A percentile compares a stretch with the other conserved stretches of the same genome.
Evolutionary conservation across 2,329 filamentous ascomycete species (phyloP).

Genomic region (Fusarium udum): DNA sequence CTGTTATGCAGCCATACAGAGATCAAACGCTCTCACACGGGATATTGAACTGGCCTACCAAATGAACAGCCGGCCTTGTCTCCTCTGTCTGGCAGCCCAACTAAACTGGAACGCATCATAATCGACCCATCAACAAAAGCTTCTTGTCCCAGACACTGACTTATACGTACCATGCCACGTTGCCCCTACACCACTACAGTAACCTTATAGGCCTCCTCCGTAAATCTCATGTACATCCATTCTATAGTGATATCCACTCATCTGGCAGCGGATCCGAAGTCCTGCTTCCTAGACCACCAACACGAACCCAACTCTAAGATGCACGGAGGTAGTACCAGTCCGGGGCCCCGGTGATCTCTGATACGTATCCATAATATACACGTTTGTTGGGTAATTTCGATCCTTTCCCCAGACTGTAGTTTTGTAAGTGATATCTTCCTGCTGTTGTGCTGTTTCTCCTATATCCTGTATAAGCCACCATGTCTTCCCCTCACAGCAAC

Average conservation of each 20-base stretch:
- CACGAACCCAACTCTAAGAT: conserved; percentile 7
- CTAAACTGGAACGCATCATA: conserved; percentile 1
- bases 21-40: not conserved
- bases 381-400: not conserved
- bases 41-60: too few species aligned
- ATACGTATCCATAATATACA: not conserved
- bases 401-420: conserved; percentile 21
- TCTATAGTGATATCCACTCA: not conserved
- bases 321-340: conserved; percentile 9
- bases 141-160: not conserved
- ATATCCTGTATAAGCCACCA: not conserved
- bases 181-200: not conserved
- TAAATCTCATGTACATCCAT: not conserved
- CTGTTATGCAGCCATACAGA: not conserved
- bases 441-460: not conserved
- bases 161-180: conserved; percentile 14
- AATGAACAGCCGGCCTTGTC: not conserved
- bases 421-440: not conserved
- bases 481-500: conserved; percentile 17
- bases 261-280: conserved; percentile 36
- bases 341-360: conserved; percentile 27
- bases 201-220: not conserved
- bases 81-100: not conserved
- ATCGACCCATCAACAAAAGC: conserved; percentile 16
- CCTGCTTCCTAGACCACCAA: conserved; percentile 23